A percentile compares a stretch with the other conserved stretches of the same genome.
Evolutionary conservation across 2,329 filamentous ascomycete genomes (phyloP).

Genomic region (Paraphoma sp.): DNA sequence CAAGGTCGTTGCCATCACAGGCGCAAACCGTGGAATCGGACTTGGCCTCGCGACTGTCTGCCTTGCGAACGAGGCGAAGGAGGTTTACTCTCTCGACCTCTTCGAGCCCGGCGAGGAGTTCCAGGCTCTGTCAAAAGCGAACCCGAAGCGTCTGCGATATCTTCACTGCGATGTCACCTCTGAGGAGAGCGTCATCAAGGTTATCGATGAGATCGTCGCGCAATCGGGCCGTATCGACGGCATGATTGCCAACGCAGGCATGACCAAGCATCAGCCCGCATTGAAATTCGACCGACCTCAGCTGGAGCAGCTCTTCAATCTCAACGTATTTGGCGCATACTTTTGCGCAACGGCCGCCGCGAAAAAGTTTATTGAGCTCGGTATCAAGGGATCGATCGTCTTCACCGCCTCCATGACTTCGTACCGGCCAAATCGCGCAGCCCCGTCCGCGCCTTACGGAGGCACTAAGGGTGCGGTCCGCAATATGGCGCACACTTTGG

Average conservation of each 20-base stretch:
- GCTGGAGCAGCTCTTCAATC: constrained; percentile 55
- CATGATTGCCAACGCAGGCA: constrained; percentile 60
- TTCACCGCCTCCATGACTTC: constrained; percentile 60
- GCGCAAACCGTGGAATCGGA: constrained; percentile 48
- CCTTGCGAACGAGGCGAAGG: constrained; percentile 55
- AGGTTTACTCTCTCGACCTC: constrained; percentile 59
- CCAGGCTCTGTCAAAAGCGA: constrained; percentile 48
- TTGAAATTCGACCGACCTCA: constrained; percentile 59
- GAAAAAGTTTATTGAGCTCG: constrained; percentile 53
- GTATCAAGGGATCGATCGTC: constrained; percentile 57
- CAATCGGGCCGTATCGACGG: constrained; percentile 58
- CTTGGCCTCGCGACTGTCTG: constrained; percentile 56
- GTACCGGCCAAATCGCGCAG: constrained; percentile 58
- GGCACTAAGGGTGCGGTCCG: constrained; percentile 52
- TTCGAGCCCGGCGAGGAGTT: constrained; percentile 57
- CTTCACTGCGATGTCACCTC: constrained; percentile 58
- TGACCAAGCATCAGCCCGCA: constrained; percentile 60
- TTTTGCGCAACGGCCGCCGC: constrained; percentile 56
- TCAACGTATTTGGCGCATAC: constrained; percentile 58
- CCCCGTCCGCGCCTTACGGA: constrained; percentile 58
- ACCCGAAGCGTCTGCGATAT: constrained; percentile 53
- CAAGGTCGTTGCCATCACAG: constrained; percentile 49
- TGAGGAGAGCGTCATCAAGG: constrained; percentile 54
- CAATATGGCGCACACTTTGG: constrained; percentile 63
- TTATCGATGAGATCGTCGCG: constrained; percentile 56